A percentile compares a stretch with the other conserved stretches of the same genome.
phyloP scores from a whole-genome alignment of 306 rosid genomes.

The Quercus alba region DNA sequence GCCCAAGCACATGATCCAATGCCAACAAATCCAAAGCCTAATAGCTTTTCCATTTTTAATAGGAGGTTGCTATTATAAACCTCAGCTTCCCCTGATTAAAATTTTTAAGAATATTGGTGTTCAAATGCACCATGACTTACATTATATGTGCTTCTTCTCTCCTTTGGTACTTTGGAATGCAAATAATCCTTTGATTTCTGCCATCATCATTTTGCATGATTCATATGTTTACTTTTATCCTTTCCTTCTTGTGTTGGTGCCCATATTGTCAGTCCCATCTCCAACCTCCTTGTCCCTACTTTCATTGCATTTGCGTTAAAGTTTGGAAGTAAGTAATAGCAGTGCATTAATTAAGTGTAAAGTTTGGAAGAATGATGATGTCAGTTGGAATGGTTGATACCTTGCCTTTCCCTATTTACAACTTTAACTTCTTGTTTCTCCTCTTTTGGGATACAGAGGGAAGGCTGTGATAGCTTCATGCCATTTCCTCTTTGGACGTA shows the following conservation, averaged over 20 bases:
- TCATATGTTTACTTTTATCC: background rate
- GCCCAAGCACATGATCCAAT: no score
- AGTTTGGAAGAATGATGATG: no score
- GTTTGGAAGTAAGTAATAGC: no score
- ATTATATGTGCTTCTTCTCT: background rate
- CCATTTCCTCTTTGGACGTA: no score
- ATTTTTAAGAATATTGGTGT: background rate
- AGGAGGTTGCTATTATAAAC: no score
- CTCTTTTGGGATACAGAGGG: background rate
- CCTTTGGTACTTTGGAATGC: background rate
- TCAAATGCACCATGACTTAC: background rate
- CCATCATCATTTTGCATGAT: background rate
- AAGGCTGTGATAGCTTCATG: no score
- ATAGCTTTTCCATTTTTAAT: no score
- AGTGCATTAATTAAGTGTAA: no score
- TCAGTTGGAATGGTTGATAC: no score
- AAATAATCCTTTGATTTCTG: background rate
- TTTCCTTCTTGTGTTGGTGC: background rate
- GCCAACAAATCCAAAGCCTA: no score
- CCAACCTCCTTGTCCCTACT: background rate
- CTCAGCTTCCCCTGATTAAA: no score
- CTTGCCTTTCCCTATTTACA: background rate
- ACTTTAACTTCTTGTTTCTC: background rate
- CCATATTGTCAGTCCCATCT: background rate
- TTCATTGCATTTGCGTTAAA: background rate